Base-by-base conservation (phyloP, 2,329 filamentous ascomycete species). In the Stagonosporopsis rhizophila region DNA sequence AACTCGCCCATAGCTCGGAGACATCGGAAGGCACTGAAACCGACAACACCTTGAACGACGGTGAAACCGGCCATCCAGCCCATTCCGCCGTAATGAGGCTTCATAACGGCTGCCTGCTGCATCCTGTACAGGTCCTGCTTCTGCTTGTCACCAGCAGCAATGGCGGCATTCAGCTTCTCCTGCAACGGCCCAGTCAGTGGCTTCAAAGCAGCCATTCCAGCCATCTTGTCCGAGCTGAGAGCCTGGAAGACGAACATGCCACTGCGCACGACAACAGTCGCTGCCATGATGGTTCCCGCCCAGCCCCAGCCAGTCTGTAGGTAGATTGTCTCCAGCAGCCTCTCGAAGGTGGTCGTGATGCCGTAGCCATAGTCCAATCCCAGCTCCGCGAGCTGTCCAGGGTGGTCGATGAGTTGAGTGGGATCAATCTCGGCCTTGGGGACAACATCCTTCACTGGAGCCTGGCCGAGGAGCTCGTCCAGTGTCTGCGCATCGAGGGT, bases 301-400 rank as follows among this genome's bases (percentile, higher is more conserved):
- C 95, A 98, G 12, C 92, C 91, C 52, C 91, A 77, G 32, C 89
- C 91, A 6, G 72, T 79, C 66, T 83, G 88, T 59, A 97, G 81
- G 77, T 99, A 92, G 37, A 96, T 73, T 72, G 94, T 87, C 80
- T 99, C 95, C 11, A 98, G 78, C 2, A 85, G 20, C 82, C 84
- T 93, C 78, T 97, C 83, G 75, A 95, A 87, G 15, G 86, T 64
- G 4, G 87, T 79, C 0, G 92, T 91, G 5, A 90, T 86, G 15
- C 94, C 94, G 80, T 81, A 93, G 71, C 94, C 92, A 69, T 89
- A 98, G 68, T 98, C 91, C 20, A 99, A 80, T 3, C 95, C 95
- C 11, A 98, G 81, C 6, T 86, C 83, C 65, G 90, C 86, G 56
- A 99, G 81, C 70, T 93, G 97, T 60, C 95, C 95, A 56, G 96